These are phyloP conservation scores for Arthrobotrys iridis DNA, from an alignment of 2,329 filamentous ascomycete species.

Conservation along the genomic window DNA sequence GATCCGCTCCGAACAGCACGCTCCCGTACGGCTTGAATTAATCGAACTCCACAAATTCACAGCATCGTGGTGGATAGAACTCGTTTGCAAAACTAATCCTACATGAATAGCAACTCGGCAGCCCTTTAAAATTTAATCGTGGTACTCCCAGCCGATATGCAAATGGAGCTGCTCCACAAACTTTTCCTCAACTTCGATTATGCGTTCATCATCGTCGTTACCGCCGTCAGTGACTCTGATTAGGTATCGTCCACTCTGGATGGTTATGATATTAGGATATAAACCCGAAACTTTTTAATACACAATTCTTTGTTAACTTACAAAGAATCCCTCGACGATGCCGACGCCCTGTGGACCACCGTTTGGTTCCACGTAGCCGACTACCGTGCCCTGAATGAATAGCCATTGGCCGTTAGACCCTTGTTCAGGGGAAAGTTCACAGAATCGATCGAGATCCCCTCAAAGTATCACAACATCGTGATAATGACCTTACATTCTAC, in stretches of 20 bases:
- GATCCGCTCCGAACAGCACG: background rate
- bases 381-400: conserved; percentile 5
- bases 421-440: background rate
- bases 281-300: background rate
- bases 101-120: too few species aligned
- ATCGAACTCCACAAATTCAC: background rate
- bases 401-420: too few species aligned
- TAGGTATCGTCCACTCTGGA: conserved; percentile 6
- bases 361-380: conserved; percentile 2
- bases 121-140: too few species aligned
- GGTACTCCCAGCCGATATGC: background rate
- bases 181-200: background rate
- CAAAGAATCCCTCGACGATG: conserved; percentile 1
- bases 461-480: too few species aligned
- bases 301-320: background rate
- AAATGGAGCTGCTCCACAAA: background rate
- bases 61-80: too few species aligned
- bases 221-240: conserved; percentile 3
- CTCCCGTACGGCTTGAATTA: background rate
- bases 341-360: background rate
- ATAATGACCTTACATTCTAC: conserved; percentile 11
- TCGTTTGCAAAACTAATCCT: background rate
- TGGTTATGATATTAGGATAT: too few species aligned
- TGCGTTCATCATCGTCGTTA: background rate
- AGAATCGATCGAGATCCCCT: too few species aligned